A percentile compares a stretch with the other conserved stretches of the same genome.
phyloP scores from a whole-genome alignment of 2,329 filamentous ascomycete genomes.

The Talaromyces amestolkiae region DNA sequence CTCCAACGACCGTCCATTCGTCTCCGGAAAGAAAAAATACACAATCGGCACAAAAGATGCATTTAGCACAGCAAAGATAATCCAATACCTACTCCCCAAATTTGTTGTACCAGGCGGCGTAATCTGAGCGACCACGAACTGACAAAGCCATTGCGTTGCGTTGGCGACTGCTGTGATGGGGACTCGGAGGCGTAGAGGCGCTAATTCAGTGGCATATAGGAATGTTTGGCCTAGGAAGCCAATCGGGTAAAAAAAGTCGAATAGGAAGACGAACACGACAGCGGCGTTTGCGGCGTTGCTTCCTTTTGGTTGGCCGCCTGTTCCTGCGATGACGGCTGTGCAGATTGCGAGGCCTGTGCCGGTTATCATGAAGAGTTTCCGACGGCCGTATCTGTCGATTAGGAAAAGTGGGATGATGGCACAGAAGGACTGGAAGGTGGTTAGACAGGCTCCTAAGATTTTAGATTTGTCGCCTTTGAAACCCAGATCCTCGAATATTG shows the following conservation, averaged over 20 bases:
- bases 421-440: slow-evolving; percentile 60
- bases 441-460: slow-evolving; percentile 59
- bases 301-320: slow-evolving; percentile 24
- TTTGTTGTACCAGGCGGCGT: slow-evolving; percentile 31
- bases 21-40: slow-evolving; percentile 32
- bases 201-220: slow-evolving; percentile 49
- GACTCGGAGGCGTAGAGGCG: slow-evolving; percentile 39
- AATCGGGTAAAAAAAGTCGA: slow-evolving; percentile 38
- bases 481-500: slow-evolving; percentile 23
- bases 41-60: slow-evolving; percentile 24
- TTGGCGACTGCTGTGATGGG: slow-evolving; percentile 39
- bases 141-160: slow-evolving; percentile 39
- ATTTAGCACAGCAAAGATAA: slow-evolving; percentile 29
- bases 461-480: slow-evolving; percentile 8
- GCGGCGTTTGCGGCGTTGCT: slow-evolving; percentile 37
- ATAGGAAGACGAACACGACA: slow-evolving; percentile 45
- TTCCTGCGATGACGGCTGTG: slow-evolving; percentile 28
- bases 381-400: slow-evolving; percentile 59
- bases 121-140: slow-evolving; percentile 32
- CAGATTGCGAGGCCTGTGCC: slow-evolving; percentile 32
- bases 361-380: slow-evolving; percentile 38
- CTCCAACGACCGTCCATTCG: slow-evolving; percentile 31
- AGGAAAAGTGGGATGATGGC: slow-evolving; percentile 61
- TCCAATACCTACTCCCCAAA: slow-evolving; percentile 29
- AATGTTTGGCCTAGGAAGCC: slow-evolving; percentile 67